A percentile compares a stretch with the other conserved stretches of the same genome.
Conservation (phyloP, 169 alveolate species). For the Perkinsus chesapeaki region DNA sequence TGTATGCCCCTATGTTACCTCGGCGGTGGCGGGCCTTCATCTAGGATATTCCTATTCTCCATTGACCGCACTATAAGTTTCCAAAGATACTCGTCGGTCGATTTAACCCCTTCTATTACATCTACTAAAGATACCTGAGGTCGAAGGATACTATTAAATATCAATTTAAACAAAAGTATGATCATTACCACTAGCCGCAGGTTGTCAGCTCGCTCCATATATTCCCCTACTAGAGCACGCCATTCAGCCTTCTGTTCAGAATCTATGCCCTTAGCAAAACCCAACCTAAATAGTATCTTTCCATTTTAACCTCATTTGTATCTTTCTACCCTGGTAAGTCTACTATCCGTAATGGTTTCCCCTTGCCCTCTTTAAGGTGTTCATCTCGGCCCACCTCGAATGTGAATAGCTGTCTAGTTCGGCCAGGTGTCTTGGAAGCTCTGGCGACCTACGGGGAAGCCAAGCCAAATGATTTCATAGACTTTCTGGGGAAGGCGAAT, state of each 20-base stretch:
- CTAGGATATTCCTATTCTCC: neutral
- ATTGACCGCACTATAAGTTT: neutral
- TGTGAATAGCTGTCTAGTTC: neutral
- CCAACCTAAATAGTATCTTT: neutral
- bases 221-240: neutral
- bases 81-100: neutral
- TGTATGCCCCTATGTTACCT: neutral
- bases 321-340: neutral
- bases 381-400: neutral
- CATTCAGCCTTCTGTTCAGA: neutral
- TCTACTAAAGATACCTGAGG: neutral
- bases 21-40: neutral
- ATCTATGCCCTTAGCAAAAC: neutral
- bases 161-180: neutral
- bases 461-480: too few relatives aligned
- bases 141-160: neutral
- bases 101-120: neutral
- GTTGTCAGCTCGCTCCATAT: neutral
- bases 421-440: neutral
- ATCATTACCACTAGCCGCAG: neutral
- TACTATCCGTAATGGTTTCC: neutral
- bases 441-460: neutral
- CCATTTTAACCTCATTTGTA: neutral
- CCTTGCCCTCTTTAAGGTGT: neutral
- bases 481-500: too few relatives aligned